These are phyloP conservation scores for Fagopyrum esculentum DNA, from an alignment of 148 eudicot species.

Conservation along the genomic window DNA sequence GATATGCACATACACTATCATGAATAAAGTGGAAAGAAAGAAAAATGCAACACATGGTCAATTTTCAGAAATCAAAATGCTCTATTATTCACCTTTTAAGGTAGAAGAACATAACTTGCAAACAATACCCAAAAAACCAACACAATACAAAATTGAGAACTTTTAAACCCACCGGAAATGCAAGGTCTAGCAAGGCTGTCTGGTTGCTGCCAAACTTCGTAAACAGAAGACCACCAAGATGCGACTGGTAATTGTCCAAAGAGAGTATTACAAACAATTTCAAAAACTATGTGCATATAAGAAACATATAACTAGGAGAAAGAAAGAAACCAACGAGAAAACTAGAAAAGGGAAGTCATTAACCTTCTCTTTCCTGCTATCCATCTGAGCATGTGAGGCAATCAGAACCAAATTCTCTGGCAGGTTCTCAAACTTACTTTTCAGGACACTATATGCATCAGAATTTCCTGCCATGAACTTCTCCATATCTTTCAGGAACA, in stretches of 20 bases:
- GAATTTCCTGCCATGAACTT: conserved; percentile 66
- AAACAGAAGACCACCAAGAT: conserved; percentile 80
- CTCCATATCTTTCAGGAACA: conserved; percentile 82
- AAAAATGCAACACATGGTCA: neutral
- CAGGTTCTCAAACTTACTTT: conserved; percentile 59
- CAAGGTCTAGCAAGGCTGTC: conserved; percentile 78
- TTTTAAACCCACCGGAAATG: conserved; percentile 58
- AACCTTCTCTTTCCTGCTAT: conserved; percentile 86
- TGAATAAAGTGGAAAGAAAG: neutral
- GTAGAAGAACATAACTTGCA: neutral
- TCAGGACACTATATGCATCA: conserved; percentile 56
- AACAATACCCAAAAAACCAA: neutral
- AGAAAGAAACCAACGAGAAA: neutral
- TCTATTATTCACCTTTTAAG: neutral
- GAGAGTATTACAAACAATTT: neutral
- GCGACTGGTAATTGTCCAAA: conserved; percentile 40
- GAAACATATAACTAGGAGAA: neutral
- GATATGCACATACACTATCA: neutral
- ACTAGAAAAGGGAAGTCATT: conserved; percentile 11
- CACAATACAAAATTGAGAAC: neutral
- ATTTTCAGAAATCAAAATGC: neutral
- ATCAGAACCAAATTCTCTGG: conserved; percentile 74
- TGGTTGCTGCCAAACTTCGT: conserved; percentile 87
- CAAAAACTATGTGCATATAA: neutral
- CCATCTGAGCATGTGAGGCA: conserved; percentile 80